Base-by-base conservation (phyloP, 805 yeast genomes). In the Candida lessepsii region DNA sequence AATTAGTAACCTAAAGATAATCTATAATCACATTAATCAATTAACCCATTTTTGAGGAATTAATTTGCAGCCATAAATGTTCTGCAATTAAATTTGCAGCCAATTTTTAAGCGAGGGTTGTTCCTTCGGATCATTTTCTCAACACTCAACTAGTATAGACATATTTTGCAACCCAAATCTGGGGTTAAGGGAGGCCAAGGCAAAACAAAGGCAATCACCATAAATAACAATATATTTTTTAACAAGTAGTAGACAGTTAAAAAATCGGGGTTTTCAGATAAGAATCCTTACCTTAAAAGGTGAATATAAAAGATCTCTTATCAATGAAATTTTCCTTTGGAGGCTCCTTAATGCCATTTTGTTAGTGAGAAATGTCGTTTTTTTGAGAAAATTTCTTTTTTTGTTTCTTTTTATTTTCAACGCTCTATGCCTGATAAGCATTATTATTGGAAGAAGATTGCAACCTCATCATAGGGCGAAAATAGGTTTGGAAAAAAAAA, bases 401-500 rank as follows among this genome's bases (percentile, higher is more conserved):
- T 21, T 9, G 16, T 18, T 15, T 13, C 14, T 32, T 32, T 20
- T 21, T 21, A 14, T 20, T 23, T 32, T 32, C 27, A 29, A 29
- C 33, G 33, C 33, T 29, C 24, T n/a, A 9, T 16, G 9, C 20
- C 11, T 21, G 35, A 32, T 32, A 32, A 32, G 35, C 35, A 20
- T 21, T 32, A 32, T 19, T 32, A 32, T 32, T 32, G 35, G 35
- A 32, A 29, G 31, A 29, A 19, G 23, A 17, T 32, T 18, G 35
- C 27, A 20, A 32, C 27, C 35, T 32, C 35, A 32, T 32, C 35
- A 32, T 23, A 32, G 27, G 35, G 35, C 35, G 20, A 32, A n/a
- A 21, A 21, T 23, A 11, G 11, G 35, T 28, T 17, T 13, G 35
- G 8, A 21, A 32, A 32, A 29, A 29, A 29, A 29, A 32, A 21